Conservation (phyloP, 768 basidiomycete genomes). For the Lactarius tabidus region DNA sequence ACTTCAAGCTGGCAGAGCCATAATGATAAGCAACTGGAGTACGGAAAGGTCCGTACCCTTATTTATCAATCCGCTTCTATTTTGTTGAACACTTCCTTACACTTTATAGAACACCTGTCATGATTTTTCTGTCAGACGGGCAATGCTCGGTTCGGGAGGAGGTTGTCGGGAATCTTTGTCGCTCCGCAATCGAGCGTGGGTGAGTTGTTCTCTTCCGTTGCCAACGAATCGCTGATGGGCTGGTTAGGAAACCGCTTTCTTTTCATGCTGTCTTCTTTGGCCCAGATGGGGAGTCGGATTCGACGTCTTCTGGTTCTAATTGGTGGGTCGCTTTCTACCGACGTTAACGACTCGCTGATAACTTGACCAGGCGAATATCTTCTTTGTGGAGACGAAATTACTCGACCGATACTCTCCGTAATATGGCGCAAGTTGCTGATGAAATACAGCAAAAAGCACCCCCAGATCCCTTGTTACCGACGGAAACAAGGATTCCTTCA, state of each 20-base stretch:
- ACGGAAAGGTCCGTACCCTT: constrained; percentile 39
- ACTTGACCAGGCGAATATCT: neutral
- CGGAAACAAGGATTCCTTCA: constrained; percentile 34
- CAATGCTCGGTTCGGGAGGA: constrained; percentile 40
- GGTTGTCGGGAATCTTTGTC: constrained; percentile 40
- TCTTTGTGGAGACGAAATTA: too few species aligned
- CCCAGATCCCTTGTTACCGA: constrained; percentile 37
- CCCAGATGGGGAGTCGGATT: constrained; percentile 19
- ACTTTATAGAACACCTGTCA: constrained; percentile 41
- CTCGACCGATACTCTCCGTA: constrained; percentile 33
- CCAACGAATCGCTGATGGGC: neutral
- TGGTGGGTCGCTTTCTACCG: neutral
- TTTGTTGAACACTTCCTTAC: constrained; percentile 9
- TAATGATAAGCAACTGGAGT: constrained; percentile 49
- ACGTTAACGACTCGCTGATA: neutral
- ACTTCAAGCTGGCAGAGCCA: constrained; percentile 32
- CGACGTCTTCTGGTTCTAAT: neutral
- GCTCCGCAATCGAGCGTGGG: constrained; percentile 44
- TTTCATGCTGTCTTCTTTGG: constrained; percentile 62
- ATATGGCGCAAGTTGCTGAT: constrained; percentile 51
- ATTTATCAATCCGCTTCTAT: neutral
- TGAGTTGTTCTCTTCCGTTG: constrained; percentile 21
- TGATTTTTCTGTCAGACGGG: constrained; percentile 58
- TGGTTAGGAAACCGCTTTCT: constrained; percentile 47
- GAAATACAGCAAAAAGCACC: constrained; percentile 46